phyloP scores from a whole-genome alignment of 1,284 basidiomycete species.

The Puccinia hordei region DNA sequence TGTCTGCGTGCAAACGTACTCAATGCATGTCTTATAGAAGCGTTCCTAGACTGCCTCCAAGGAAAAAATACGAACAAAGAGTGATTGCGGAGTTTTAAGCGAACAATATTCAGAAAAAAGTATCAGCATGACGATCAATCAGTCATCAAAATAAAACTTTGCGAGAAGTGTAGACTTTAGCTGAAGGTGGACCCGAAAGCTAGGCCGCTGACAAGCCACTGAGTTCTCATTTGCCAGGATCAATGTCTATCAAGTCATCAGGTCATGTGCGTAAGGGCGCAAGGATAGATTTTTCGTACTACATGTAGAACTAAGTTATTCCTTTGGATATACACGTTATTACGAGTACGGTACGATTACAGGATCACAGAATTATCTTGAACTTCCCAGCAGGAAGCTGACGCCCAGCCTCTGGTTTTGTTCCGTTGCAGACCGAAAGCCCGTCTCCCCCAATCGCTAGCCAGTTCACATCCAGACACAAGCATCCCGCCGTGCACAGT shows the following conservation, averaged over 20 bases:
- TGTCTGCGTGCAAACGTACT: too few relatives aligned
- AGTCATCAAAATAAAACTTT: not conserved
- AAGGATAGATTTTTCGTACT: not conserved
- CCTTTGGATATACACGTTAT: not conserved
- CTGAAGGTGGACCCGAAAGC: not conserved
- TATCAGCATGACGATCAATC: not conserved
- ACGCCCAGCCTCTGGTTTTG: not conserved
- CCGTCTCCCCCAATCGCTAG: not conserved
- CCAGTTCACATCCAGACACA: not conserved
- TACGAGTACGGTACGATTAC: too few relatives aligned
- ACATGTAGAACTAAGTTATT: not conserved
- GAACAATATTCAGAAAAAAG: not conserved
- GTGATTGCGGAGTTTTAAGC: not conserved
- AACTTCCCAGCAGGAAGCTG: not conserved
- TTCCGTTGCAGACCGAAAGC: not conserved
- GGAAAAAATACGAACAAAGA: not conserved
- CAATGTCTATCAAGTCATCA: conserved; percentile 10
- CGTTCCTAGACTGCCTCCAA: not conserved
- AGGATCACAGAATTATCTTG: not conserved
- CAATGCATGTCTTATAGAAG: not conserved
- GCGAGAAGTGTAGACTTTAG: not conserved
- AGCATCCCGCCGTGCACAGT: not conserved
- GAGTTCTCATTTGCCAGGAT: not conserved
- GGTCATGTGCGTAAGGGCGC: not conserved
- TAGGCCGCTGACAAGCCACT: not conserved